Base-by-base conservation (phyloP, 495 filamentous ascomycete species). In the Penicillium herquei region DNA sequence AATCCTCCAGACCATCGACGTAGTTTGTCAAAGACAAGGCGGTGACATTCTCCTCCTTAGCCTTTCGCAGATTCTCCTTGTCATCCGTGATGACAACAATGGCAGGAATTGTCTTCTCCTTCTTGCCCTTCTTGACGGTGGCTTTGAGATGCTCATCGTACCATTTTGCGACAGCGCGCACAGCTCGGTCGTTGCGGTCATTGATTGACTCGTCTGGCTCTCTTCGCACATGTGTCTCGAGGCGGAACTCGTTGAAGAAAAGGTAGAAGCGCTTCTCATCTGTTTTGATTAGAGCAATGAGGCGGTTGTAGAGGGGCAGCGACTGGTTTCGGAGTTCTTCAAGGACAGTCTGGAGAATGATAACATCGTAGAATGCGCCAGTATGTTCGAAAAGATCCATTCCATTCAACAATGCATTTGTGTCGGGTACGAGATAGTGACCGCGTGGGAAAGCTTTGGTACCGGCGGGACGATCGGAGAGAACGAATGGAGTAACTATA, bases 201-300 rank as follows among this genome's bases (percentile, higher is more conserved):
- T 98, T 98, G 72, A 98, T 96, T 6, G 85, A 87, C 74, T 98
- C 94, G 18, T 89, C 87, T 18, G 73, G 77, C 26, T 84, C 78
- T 61, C 94, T 80, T 14, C 80, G 71, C 48, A 96, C 82, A 66
- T 96, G 86, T 7, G 94, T 98, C 72, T 98, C 94, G 40, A 88
- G 77, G 39, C 94, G 84, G 66, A 98, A 98, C 54, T 98, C 94
- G 70, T 98, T 98, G 80, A 98, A 98, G 73, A 98, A 98, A 43
- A 98, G 89, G 69, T 96, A 98, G 66, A 96, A 98, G 12, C 92
- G 84, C 74, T 98, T 98, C 35, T 96, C 92, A 63, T 95, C 90
- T 62, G 91, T 96, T 68, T 89, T 95, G 31, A 92, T 95, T 62
- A 98, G 75, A 16, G 85, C 81, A 49, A 97, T 83, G 14, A 98